These are phyloP conservation scores for Aristolochia californica DNA, from an alignment of 164 flowering plant species.

Conservation along the genomic window DNA sequence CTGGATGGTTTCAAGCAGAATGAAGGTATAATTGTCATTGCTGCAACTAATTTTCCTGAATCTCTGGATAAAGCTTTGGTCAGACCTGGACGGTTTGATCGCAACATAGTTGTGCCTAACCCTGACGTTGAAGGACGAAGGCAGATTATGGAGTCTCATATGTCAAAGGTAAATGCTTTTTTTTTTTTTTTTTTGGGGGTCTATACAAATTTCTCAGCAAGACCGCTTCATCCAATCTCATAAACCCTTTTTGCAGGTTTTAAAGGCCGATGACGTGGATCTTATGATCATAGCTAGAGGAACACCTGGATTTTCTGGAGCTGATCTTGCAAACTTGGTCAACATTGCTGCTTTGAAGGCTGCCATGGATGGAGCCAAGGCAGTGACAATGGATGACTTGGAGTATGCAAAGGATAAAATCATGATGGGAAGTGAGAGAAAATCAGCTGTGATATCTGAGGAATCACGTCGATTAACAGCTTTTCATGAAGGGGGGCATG, in stretches of 20 bases:
- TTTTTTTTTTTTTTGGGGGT: not conserved
- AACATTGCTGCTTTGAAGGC: constrained; percentile 91
- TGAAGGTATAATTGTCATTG: constrained; percentile 95
- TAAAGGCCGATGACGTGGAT: constrained; percentile 92
- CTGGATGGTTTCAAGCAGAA: constrained; percentile 97
- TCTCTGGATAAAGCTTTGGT: constrained; percentile 92
- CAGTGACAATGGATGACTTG: constrained; percentile 71
- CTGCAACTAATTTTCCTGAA: constrained; percentile 95
- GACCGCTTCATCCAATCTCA: no score
- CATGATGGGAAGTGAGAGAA: constrained; percentile 93
- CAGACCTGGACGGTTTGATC: constrained; percentile 96
- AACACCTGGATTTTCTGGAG: constrained; percentile 82
- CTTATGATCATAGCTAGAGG: constrained; percentile 94
- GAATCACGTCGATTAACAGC: constrained; percentile 82
- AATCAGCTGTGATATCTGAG: constrained; percentile 85
- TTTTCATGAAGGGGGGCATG: constrained; percentile 96
- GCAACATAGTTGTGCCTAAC: constrained; percentile 87
- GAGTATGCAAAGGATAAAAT: constrained; percentile 84
- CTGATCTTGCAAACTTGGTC: constrained; percentile 90
- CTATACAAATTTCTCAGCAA: not conserved
- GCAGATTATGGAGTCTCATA: constrained; percentile 89
- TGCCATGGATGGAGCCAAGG: constrained; percentile 89
- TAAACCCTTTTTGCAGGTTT: constrained; percentile 32
- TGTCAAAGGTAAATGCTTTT: constrained; percentile 58
- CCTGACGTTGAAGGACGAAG: constrained; percentile 96